These are phyloP conservation scores for Didymella exigua DNA, from an alignment of 2,329 filamentous ascomycete genomes.

Conservation along the genomic window DNA sequence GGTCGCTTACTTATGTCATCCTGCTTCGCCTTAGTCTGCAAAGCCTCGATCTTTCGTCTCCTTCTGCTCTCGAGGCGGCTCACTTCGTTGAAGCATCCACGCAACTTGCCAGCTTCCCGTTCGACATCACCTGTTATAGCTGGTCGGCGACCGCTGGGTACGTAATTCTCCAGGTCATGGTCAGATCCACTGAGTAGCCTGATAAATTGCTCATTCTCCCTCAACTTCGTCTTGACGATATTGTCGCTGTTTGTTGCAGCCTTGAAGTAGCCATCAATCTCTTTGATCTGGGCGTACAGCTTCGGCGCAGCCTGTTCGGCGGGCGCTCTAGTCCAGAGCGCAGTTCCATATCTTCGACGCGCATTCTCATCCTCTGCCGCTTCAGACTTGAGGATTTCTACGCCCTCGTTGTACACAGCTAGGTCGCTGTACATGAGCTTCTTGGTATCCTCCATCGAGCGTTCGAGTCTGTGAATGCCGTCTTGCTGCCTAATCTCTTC, in stretches of 20 bases:
- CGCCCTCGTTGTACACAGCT: constrained; percentile 81
- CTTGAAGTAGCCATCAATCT: constrained; percentile 87
- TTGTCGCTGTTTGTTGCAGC: constrained; percentile 70
- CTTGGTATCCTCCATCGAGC: constrained; percentile 85
- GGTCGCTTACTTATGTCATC: constrained; percentile 77
- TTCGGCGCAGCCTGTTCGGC: constrained; percentile 73
- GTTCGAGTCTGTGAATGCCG: constrained; percentile 75
- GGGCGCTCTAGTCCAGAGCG: constrained; percentile 76
- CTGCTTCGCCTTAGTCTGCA: constrained; percentile 78
- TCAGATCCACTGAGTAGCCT: constrained; percentile 79
- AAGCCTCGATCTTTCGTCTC: constrained; percentile 75
- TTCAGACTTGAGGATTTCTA: constrained; percentile 77
- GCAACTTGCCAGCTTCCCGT: constrained; percentile 75
- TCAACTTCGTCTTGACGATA: constrained; percentile 78
- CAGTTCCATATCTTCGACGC: constrained; percentile 80
- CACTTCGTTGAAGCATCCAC: constrained; percentile 83
- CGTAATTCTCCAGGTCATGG: constrained; percentile 81
- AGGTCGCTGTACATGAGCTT: constrained; percentile 84
- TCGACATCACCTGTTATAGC: constrained; percentile 82
- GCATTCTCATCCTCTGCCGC: constrained; percentile 81
- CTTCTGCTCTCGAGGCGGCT: constrained; percentile 80
- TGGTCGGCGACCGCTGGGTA: constrained; percentile 81
- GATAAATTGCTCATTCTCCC: constrained; percentile 75
- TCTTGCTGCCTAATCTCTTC: constrained; percentile 94
- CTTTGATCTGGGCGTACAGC: constrained; percentile 73